phyloP scores from a whole-genome alignment of 176 grass and related monocot genomes.

The Stipa capillata region DNA sequence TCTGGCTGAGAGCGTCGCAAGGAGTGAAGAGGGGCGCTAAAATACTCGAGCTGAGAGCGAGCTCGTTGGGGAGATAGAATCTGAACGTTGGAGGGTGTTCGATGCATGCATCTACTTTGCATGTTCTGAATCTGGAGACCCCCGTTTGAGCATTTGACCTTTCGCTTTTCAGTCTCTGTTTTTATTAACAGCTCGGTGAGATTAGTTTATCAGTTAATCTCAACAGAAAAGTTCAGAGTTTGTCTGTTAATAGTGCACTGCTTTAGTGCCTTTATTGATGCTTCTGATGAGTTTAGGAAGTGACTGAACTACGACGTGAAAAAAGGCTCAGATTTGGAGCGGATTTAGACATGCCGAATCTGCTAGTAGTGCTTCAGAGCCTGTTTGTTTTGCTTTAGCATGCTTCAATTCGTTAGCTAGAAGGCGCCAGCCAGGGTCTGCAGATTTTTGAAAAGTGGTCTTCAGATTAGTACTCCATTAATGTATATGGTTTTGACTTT shows the following conservation, averaged over 20 bases:
- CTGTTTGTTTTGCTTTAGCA: neutral
- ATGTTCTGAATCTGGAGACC: slow-evolving; percentile 18
- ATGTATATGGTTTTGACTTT: too few species aligned
- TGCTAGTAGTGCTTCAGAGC: neutral
- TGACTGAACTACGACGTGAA: neutral
- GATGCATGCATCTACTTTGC: slow-evolving; percentile 8
- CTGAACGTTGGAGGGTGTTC: slow-evolving; percentile 25
- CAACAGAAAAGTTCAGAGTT: neutral
- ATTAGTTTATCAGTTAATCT: neutral
- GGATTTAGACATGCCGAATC: neutral
- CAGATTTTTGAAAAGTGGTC: too few species aligned
- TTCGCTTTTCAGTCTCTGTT: neutral
- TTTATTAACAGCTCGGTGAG: neutral
- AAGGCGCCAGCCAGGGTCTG: too few species aligned
- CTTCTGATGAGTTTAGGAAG: neutral
- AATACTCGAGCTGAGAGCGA: neutral
- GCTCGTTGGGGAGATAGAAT: slow-evolving; percentile 20
- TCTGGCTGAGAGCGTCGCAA: neutral
- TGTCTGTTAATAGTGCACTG: neutral
- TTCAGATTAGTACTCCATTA: too few species aligned
- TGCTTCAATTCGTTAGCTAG: neutral
- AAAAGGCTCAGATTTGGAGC: neutral
- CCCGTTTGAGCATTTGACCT: neutral
- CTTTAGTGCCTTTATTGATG: neutral
- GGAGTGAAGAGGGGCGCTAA: neutral